Evolutionary conservation across 225 moss, liverwort and hornwort genomes (phyloP).

Genomic region (Bryum argenteum): DNA sequence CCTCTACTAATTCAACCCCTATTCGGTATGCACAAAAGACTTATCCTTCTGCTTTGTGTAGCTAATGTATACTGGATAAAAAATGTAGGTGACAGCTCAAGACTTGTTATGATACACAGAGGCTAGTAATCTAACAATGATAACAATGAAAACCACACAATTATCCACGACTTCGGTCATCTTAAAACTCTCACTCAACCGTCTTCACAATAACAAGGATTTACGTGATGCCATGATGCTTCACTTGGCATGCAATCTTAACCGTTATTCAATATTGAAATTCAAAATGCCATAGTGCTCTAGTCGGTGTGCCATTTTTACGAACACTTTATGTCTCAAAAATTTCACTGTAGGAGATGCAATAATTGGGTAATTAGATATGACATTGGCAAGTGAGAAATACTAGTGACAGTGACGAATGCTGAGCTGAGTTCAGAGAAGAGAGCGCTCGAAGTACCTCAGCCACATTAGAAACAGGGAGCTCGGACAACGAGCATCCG

Average conservation of each 20-base stretch:
- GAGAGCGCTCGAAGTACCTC: constrained; percentile 34
- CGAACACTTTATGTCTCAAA: too few species aligned
- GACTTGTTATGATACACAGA: background rate
- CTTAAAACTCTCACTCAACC: background rate
- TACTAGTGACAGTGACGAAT: too few species aligned
- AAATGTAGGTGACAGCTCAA: too few species aligned
- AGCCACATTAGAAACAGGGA: constrained; percentile 49
- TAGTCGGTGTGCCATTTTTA: too few species aligned
- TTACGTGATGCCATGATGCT: too few species aligned
- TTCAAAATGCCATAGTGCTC: too few species aligned
- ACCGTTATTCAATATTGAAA: too few species aligned
- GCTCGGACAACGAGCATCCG: constrained; percentile 45
- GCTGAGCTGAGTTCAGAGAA: background rate
- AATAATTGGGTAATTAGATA: background rate
- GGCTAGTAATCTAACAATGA: background rate
- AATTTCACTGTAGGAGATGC: background rate
- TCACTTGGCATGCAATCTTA: too few species aligned
- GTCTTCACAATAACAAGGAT: too few species aligned
- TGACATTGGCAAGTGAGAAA: too few species aligned
- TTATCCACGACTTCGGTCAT: background rate
- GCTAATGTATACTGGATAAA: too few species aligned
- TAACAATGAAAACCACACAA: background rate
- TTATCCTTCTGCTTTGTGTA: background rate
- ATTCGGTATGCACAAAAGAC: background rate
- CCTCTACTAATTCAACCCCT: background rate